Conservation (phyloP, 129 eudicot species). For the Lactuca sativa region DNA sequence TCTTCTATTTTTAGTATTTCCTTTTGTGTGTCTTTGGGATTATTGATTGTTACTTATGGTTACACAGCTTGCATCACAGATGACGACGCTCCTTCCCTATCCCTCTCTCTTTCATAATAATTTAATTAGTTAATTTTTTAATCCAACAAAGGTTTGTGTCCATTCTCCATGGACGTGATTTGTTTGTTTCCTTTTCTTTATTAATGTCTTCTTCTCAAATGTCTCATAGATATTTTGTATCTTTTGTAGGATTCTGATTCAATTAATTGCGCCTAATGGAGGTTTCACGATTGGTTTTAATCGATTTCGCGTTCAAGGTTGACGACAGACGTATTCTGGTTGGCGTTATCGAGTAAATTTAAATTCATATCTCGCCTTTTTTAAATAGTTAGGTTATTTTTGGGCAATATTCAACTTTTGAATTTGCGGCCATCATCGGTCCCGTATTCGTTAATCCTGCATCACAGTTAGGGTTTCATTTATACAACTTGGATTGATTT, state of each 20-base stretch:
- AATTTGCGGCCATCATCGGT: not conserved
- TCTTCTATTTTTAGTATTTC: conserved; percentile 9
- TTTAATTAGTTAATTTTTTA: conserved; percentile 9
- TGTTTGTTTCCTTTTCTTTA: not conserved
- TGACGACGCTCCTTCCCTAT: not conserved
- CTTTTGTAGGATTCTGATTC: conserved; percentile 9
- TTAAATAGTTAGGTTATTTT: not conserved
- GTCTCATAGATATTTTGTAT: not conserved
- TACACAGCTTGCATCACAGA: conserved; percentile 18
- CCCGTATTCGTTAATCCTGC: conserved; percentile 4
- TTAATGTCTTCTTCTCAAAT: not conserved
- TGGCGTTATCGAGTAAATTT: conserved; percentile 23
- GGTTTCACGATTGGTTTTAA: conserved; percentile 13
- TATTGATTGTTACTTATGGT: conserved; percentile 16
- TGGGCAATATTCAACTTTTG: not conserved
- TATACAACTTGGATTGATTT: not conserved
- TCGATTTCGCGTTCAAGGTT: conserved; percentile 21
- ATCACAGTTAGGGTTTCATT: conserved; percentile 24
- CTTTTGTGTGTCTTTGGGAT: conserved; percentile 2
- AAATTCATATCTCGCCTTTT: not conserved
- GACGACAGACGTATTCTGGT: conserved; percentile 19
- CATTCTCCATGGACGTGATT: conserved; percentile 18
- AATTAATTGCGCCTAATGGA: not conserved
- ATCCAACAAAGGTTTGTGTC: conserved; percentile 22
- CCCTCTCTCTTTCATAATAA: conserved; percentile 3